Evolutionary conservation across 2,329 filamentous ascomycete genomes (phyloP).

Genomic region (Talaromyces sp.): DNA sequence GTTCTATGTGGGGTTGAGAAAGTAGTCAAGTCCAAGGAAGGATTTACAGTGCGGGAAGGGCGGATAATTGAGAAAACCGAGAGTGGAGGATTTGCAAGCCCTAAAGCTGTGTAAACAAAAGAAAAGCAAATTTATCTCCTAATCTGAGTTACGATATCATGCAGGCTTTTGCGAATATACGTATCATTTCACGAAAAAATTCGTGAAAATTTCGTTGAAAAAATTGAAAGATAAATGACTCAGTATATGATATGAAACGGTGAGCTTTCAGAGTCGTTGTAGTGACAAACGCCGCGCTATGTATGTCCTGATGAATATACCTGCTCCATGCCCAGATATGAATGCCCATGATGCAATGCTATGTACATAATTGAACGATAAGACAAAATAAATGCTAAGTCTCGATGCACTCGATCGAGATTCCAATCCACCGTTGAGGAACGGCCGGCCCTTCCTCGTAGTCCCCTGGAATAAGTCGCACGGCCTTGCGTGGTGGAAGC

Average conservation of each 20-base stretch:
- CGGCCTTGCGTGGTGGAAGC: constrained; percentile 54
- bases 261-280: background rate
- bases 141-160: background rate
- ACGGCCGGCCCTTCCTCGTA: constrained; percentile 25
- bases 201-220: too few relatives aligned
- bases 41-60: constrained; percentile 10
- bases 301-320: constrained; percentile 2
- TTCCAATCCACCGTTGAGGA: constrained; percentile 31
- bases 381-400: background rate
- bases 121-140: background rate
- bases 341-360: constrained; percentile 8
- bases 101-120: background rate
- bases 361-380: background rate
- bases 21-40: background rate
- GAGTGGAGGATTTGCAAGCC: background rate
- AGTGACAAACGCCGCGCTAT: constrained; percentile 9
- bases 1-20: background rate
- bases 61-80: constrained; percentile 2
- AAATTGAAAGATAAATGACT: background rate
- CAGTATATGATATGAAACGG: background rate
- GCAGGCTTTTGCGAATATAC: background rate
- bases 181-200: too few relatives aligned
- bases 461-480: constrained; percentile 18
- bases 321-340: background rate
- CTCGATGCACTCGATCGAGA: constrained; percentile 23